These are phyloP conservation scores for Scopulariopsis brevicaulis DNA, from an alignment of 2,329 filamentous ascomycete genomes.

Conservation along the genomic window DNA sequence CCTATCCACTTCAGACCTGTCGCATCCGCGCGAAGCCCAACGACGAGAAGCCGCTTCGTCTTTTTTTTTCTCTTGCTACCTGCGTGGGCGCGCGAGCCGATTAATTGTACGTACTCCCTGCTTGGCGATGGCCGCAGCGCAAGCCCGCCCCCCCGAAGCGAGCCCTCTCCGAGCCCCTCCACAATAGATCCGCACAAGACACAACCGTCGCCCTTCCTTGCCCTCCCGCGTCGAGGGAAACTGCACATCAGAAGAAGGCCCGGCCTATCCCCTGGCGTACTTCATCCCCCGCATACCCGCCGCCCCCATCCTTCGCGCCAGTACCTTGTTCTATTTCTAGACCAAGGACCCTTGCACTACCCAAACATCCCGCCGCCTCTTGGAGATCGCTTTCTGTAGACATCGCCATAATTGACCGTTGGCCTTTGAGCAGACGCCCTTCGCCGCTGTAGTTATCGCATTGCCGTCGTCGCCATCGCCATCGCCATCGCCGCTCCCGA, in stretches of 20 bases:
- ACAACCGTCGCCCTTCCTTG: background rate
- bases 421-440: background rate
- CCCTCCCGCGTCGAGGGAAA: background rate
- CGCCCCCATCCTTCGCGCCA: background rate
- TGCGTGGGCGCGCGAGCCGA: too few relatives aligned
- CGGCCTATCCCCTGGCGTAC: background rate
- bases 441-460: background rate
- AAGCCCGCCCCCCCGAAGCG: background rate
- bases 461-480: background rate
- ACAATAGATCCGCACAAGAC: background rate
- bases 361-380: background rate
- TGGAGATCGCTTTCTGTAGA: background rate
- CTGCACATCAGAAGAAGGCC: background rate
- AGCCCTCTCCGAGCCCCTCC: background rate
- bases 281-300: background rate
- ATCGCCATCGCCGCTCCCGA: background rate
- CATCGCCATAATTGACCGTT: background rate
- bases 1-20: slow-evolving; percentile 7
- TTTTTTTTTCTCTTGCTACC: background rate
- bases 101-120: background rate
- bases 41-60: background rate
- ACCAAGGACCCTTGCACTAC: background rate
- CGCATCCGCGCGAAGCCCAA: background rate
- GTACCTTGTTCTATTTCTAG: background rate
- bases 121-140: background rate